A percentile compares a stretch with the other conserved stretches of the same genome.
Conservation (phyloP, 192 early-diverging fungal species). For the Funneliformis geosporum region DNA sequence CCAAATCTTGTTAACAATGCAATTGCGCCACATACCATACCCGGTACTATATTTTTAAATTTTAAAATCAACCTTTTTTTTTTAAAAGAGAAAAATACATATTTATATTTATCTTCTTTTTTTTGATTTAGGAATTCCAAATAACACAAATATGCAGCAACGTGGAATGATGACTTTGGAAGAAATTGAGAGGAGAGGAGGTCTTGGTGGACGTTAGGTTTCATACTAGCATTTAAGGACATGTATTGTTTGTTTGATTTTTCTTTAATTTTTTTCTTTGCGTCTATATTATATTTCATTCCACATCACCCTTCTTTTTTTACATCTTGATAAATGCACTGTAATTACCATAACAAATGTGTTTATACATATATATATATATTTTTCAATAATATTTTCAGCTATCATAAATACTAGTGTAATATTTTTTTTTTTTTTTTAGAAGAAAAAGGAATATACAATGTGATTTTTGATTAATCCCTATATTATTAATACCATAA, state of each 20-base stretch:
- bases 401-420: not conserved
- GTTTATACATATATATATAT: conserved; percentile 22
- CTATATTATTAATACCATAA: conserved; percentile 14
- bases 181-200: conserved; percentile 31
- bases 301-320: not conserved
- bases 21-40: conserved; percentile 24
- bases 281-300: conserved; percentile 6
- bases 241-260: not conserved
- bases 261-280: not conserved
- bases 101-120: not conserved
- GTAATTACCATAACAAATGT: conserved; percentile 20
- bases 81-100: too few species aligned
- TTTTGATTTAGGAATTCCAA: conserved; percentile 13
- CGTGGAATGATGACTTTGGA: conserved; percentile 34
- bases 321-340: conserved; percentile 14
- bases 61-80: too few species aligned
- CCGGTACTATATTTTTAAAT: conserved; percentile 5
- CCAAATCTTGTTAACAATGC: conserved; percentile 31
- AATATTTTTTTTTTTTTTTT: not conserved
- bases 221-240: not conserved
- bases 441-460: not conserved
- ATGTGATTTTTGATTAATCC: not conserved
- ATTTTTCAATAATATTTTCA: conserved; percentile 20
- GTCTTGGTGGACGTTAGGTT: conserved; percentile 29
- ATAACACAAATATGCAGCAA: conserved; percentile 24